phyloP scores from a whole-genome alignment of 192 early-diverging fungal genomes.

The Coemansia sp. region DNA sequence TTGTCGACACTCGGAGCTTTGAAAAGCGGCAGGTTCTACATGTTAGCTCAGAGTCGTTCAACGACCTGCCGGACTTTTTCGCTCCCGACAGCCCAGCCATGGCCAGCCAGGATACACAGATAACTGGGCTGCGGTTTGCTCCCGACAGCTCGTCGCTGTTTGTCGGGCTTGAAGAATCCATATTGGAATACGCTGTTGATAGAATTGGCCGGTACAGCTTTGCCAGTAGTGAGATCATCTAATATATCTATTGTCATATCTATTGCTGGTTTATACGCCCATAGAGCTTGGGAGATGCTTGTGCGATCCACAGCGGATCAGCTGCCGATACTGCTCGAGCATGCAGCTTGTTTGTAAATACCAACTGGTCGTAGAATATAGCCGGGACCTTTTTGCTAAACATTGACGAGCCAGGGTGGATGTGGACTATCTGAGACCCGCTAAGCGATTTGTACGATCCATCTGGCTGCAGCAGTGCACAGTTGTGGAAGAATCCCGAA shows the following conservation, averaged over 20 bases:
- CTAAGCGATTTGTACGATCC: slow-evolving; percentile 72
- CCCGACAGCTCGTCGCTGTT: slow-evolving; percentile 81
- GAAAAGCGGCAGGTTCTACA: slow-evolving; percentile 77
- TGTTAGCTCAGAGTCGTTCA: slow-evolving; percentile 50
- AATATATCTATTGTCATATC: slow-evolving; percentile 11
- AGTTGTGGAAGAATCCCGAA: slow-evolving; percentile 85
- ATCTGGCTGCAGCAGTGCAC: slow-evolving; percentile 82
- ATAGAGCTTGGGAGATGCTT: slow-evolving; percentile 78
- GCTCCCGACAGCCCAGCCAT: slow-evolving; percentile 17
- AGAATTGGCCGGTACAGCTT: slow-evolving; percentile 77
- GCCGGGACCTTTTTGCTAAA: slow-evolving; percentile 76
- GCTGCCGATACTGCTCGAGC: slow-evolving; percentile 79
- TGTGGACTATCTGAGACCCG: slow-evolving; percentile 66
- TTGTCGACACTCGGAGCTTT: slow-evolving; percentile 90
- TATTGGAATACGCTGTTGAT: slow-evolving; percentile 83
- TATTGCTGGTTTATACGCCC: slow-evolving; percentile 14
- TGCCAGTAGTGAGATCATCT: slow-evolving; percentile 73
- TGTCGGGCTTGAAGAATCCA: slow-evolving; percentile 83
- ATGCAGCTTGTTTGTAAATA: slow-evolving; percentile 86
- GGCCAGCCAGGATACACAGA: slow-evolving; percentile 63
- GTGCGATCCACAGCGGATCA: slow-evolving; percentile 77
- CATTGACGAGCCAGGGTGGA: slow-evolving; percentile 87
- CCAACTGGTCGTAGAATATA: slow-evolving; percentile 89
- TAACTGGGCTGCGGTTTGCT: slow-evolving; percentile 81
- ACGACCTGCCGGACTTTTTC: slow-evolving; percentile 8